Evolutionary conservation across 257 asterid species (phyloP), one percentile per base, ranked within the genome.

Genomic region (Sherardia arvensis): DNA sequence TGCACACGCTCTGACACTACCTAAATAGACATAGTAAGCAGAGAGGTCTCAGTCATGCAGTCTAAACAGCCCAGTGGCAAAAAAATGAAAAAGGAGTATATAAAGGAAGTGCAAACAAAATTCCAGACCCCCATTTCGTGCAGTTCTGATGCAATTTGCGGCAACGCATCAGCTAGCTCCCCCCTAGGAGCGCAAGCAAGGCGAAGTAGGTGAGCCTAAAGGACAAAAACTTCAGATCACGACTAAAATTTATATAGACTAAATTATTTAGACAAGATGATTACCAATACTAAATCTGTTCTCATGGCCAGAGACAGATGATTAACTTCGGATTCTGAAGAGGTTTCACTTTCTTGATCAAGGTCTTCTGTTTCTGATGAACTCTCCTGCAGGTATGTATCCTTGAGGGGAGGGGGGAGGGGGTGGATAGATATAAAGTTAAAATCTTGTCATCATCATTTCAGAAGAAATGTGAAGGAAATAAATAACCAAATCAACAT

Each of bases 191-290:
- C 67, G 65, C 98, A 91, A 71, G 86, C 90, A 71, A 92, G 81
- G 63, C 97, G 97, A 68, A 92, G 93, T 84, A 92, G 74, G 83
- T 92, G 97, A 61, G 86, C 99, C 98, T 92, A 63, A 21, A 55
- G 38, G 71, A 70, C 70, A 60, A 53, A 75, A 49, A 71, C 65
- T 56, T 70, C 63, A 74, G 67, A 58, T 69, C 51, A 56, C 66
- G 30, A 66, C 66, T 51, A 62, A 40, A 73, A 47, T 59, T 57
- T n/a, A 70, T 18, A 30, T 54, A n/a, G 15, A 56, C 61, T 10
- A 65, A 53, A 72, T 43, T 21, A 38, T 65, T 57, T 38, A 59
- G 40, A 38, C 29, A 30, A 76, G 69, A 73, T 38, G 53, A 72
- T 76, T 74, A 91, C 98, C 97, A 92, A 74, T 68, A 89, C 76